Evolutionary conservation across 1,284 basidiomycete species (phyloP).

Genomic region (Cystobasidium sp.): DNA sequence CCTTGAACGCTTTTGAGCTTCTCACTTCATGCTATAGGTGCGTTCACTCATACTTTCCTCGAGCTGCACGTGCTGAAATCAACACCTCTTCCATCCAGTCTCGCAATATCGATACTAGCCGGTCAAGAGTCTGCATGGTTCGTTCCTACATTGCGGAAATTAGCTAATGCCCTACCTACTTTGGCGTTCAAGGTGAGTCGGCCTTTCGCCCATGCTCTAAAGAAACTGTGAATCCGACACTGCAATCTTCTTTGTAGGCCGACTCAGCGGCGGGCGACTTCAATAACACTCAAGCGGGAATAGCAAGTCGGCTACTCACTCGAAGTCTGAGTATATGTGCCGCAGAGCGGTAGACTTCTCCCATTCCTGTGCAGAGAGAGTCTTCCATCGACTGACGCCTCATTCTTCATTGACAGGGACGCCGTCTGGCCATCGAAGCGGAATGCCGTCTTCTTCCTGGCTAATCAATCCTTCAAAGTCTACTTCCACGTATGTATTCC

Average conservation of each 20-base stretch:
- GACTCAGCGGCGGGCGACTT: conserved; percentile 46
- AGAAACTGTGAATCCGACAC: background rate
- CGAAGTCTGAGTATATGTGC: conserved; percentile 52
- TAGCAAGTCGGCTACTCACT: conserved; percentile 50
- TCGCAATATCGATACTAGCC: conserved; percentile 54
- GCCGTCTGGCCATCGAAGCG: conserved; percentile 48
- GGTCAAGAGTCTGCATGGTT: conserved; percentile 56
- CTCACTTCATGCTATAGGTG: conserved; percentile 50
- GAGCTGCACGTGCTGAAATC: background rate
- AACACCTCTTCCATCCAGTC: conserved; percentile 34
- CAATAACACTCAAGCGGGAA: conserved; percentile 51
- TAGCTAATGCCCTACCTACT: conserved; percentile 46
- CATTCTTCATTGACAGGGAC: conserved; percentile 10
- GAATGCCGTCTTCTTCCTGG: conserved; percentile 53
- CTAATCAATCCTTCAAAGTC: conserved; percentile 53
- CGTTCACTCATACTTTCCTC: background rate
- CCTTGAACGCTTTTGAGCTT: conserved; percentile 39
- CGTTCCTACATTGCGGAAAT: conserved; percentile 51
- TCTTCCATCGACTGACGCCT: conserved; percentile 3
- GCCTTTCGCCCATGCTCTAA: background rate
- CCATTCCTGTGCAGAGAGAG: background rate
- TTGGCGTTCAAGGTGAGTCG: conserved; percentile 49
- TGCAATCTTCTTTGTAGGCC: conserved; percentile 42
- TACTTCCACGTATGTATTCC: conserved; percentile 51
- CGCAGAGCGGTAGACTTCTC: conserved; percentile 48